These are phyloP conservation scores for Sugiyamaella lignohabitans DNA, from an alignment of 805 yeast genomes.

Conservation along the genomic window DNA sequence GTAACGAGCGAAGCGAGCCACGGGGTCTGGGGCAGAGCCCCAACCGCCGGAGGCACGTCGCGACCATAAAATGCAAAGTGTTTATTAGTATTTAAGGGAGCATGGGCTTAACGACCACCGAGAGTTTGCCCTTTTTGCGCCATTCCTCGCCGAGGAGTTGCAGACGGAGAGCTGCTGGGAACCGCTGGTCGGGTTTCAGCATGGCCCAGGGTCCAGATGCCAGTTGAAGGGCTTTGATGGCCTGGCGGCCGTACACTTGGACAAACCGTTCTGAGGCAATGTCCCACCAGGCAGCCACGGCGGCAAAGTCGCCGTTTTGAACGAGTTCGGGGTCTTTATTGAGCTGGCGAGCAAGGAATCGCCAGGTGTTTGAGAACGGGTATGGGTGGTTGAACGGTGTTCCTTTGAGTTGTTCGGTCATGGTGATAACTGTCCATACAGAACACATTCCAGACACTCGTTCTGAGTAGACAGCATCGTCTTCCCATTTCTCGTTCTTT, in stretches of 20 bases:
- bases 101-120: not conserved
- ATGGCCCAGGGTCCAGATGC: conserved; percentile 48
- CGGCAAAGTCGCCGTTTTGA: conserved; percentile 62
- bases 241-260: conserved; percentile 62
- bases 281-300: conserved; percentile 89
- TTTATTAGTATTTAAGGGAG: no score
- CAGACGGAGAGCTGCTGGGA: conserved; percentile 74
- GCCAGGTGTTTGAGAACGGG: conserved; percentile 59
- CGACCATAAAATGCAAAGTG: no score
- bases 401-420: conserved; percentile 31
- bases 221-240: conserved; percentile 48
- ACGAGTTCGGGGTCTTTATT: conserved; percentile 47
- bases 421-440: conserved; percentile 68
- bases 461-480: conserved; percentile 69
- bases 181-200: conserved; percentile 45
- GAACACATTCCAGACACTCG: conserved; percentile 81
- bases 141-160: conserved; percentile 77
- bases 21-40: no score
- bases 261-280: conserved; percentile 56
- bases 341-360: conserved; percentile 59
- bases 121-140: conserved; percentile 40
- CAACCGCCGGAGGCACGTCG: no score
- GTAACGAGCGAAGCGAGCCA: no score
- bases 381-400: conserved; percentile 41
- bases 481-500: conserved; percentile 38